A percentile compares a stretch with the other conserved stretches of the same genome.
These are phyloP conservation scores for Xylaria sp. DNA, from an alignment of 495 filamentous ascomycete species.

Conservation along the genomic window DNA sequence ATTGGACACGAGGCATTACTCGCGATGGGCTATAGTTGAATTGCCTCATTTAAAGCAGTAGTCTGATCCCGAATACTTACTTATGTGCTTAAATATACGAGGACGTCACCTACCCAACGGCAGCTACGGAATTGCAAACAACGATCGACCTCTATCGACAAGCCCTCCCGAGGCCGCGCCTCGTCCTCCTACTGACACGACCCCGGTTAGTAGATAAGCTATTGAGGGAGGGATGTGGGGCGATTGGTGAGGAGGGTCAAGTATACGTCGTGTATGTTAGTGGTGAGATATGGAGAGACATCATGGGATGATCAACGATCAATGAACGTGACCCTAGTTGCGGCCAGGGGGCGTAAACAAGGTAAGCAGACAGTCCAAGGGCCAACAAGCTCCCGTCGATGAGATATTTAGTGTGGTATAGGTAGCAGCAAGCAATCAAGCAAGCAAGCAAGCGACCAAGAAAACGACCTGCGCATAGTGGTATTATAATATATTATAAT, in stretches of 20 bases:
- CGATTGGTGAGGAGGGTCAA: neutral
- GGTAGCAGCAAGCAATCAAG: too few species aligned
- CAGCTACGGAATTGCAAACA: neutral
- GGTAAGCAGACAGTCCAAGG: slow-evolving; percentile 17
- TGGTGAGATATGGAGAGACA: slow-evolving; percentile 2
- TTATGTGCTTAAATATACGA: neutral
- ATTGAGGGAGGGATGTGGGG: neutral
- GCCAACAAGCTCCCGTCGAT: neutral
- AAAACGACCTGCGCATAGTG: too few species aligned
- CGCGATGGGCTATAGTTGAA: neutral
- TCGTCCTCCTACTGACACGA: neutral
- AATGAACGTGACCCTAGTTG: neutral
- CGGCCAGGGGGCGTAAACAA: neutral
- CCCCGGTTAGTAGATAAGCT: slow-evolving; percentile 19
- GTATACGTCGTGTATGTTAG: too few species aligned
- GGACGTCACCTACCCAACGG: neutral
- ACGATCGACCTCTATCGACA: slow-evolving; percentile 1
- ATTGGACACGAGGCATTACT: neutral
- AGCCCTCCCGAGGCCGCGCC: neutral
- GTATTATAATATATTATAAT: neutral
- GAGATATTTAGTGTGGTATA: neutral
- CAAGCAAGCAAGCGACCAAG: too few species aligned
- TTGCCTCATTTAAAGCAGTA: neutral
- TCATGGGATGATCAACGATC: slow-evolving; percentile 10
- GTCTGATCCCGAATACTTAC: neutral